Evolutionary conservation across 164 flowering plant genomes (phyloP), one percentile per base, ranked within the genome.

Genomic region (Aristolochia fimbriata): DNA sequence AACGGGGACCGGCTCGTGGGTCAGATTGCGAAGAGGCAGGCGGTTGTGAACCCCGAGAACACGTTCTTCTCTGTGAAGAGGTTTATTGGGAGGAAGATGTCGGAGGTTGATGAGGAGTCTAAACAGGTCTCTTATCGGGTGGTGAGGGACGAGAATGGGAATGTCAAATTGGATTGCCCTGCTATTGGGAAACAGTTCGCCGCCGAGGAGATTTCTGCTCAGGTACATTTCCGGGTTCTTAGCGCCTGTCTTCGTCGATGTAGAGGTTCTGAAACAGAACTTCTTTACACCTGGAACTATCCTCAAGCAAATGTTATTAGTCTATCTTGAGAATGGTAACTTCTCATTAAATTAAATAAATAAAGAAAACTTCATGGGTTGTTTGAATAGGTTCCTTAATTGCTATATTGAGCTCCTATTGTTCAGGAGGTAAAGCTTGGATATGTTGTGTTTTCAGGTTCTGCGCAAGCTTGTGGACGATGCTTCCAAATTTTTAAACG

Each of bases 21-120:
- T 0, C 98, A 91, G 80, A 88, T 91, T 71, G 98, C 95, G 22
- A 92, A 92, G 81, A 73, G 96, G 63, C 96, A 88, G 66, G 93
- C 96, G 0, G 96, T 88, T 16, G 96, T 88, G 27, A 88, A 88
- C 64, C 93, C 96, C 0, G 91, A 86, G 77, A 89, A 89, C 65
- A 89, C 96, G 20, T 89, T 89, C 67, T 89, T 83, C 52, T 81
- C 86, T 16, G 91, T 85, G 50, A 85, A 83, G 83, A 74, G 91
- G 67, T 85, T 85, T 71, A 83, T 85, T 51, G 91, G 91, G 56
- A 71, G 91, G 73, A 85, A 83, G 68, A 83, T 81, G 88, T 54
- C 71, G 21, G 87, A 83, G 74, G 83, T 83, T 1, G 85, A 80
- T 47, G 87, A 83, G 68, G 87, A 83, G 60, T 64, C 80, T 9